These are phyloP conservation scores for Vitis rotundifolia DNA, from an alignment of 164 flowering plant genomes.

Conservation along the genomic window DNA sequence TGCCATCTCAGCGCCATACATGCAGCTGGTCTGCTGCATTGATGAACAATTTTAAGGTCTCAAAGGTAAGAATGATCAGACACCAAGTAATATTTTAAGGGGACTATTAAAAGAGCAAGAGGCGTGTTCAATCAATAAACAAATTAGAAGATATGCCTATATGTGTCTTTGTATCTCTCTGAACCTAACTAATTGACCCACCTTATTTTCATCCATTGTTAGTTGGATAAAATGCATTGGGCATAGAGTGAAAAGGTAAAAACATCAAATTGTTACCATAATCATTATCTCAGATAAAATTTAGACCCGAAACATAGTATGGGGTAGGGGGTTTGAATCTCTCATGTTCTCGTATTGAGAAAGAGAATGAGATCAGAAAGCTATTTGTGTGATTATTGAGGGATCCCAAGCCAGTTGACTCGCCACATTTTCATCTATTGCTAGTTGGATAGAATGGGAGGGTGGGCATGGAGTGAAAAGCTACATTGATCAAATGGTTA, in stretches of 20 bases:
- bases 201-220: not conserved
- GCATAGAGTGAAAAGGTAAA: not conserved
- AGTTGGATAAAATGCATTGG: not conserved
- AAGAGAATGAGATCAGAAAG: too few species aligned
- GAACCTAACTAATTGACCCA: slow-evolving; percentile 1
- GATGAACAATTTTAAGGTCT: slow-evolving; percentile 23
- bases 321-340: not conserved
- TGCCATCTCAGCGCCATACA: slow-evolving; percentile 49
- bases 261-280: not conserved
- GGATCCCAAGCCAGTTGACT: slow-evolving; percentile 2
- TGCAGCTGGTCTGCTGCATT: slow-evolving; percentile 39
- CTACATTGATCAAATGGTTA: not conserved
- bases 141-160: not conserved
- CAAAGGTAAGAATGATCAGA: slow-evolving; percentile 14
- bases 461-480: not conserved
- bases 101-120: not conserved
- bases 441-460: not conserved
- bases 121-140: slow-evolving; percentile 7
- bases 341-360: too few species aligned
- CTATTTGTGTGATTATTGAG: not conserved
- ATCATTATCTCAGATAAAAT: not conserved
- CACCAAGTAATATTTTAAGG: slow-evolving; percentile 2
- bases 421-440: not conserved
- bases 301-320: not conserved
- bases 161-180: not conserved